These are phyloP conservation scores for Seminavis robusta DNA, from an alignment of 108 stramenopile genomes.

Conservation along the genomic window DNA sequence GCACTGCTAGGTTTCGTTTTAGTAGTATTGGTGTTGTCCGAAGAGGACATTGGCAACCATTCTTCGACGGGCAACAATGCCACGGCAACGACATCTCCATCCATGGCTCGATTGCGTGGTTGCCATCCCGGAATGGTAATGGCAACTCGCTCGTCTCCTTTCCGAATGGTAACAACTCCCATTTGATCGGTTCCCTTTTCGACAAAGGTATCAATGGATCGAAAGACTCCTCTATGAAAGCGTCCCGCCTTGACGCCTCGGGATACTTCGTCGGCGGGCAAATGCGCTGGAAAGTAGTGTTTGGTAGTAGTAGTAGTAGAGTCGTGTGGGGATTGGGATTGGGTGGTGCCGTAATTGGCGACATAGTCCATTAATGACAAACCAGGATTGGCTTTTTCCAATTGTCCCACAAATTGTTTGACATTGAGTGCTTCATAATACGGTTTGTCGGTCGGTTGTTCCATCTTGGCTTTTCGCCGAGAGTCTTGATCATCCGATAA, in stretches of 20 bases:
- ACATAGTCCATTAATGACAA: conserved; percentile 72
- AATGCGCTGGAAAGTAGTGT: conserved; percentile 50
- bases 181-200: too few relatives aligned
- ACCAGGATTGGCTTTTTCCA: conserved; percentile 61
- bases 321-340: too few relatives aligned
- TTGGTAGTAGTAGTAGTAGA: too few relatives aligned
- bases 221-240: conserved; percentile 67
- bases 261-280: conserved; percentile 48
- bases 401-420: conserved; percentile 47
- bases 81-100: conserved; percentile 95
- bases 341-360: conserved; percentile 52
- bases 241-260: conserved; percentile 57
- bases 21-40: conserved; percentile 1
- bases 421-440: conserved; percentile 54
- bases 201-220: conserved; percentile 33
- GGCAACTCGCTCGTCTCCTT: conserved; percentile 74
- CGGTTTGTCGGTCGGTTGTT: conserved; percentile 11
- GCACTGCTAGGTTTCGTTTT: conserved; percentile 11
- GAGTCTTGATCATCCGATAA: conserved; percentile 74
- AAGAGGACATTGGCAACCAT: conserved; percentile 46
- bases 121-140: conserved; percentile 51
- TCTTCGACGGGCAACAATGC: conserved; percentile 55
- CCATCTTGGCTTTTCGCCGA: conserved; percentile 37
- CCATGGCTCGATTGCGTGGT: conserved; percentile 92
- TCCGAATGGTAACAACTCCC: conserved; percentile 73